phyloP scores from a whole-genome alignment of 129 eudicot species.

The Tanacetum coccineum region DNA sequence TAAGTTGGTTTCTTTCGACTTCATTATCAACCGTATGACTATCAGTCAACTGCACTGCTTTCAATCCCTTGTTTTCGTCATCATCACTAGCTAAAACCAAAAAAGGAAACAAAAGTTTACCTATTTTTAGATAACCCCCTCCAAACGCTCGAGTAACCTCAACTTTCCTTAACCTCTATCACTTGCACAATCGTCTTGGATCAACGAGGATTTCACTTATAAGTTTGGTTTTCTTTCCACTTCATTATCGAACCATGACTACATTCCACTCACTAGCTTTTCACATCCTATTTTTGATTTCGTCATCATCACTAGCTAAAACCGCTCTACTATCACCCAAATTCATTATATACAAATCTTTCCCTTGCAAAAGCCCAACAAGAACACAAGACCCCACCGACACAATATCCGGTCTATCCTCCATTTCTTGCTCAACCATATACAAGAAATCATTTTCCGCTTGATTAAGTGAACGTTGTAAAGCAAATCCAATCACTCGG shows the following conservation, averaged over 20 bases:
- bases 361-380: conserved; percentile 76
- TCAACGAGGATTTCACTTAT: conserved; percentile 70
- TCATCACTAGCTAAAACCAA: too few relatives aligned
- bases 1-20: conserved; percentile 56
- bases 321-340: conserved; percentile 96
- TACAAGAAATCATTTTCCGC: conserved; percentile 83
- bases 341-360: conserved; percentile 65
- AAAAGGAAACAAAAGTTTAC: too few relatives aligned
- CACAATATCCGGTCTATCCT: conserved; percentile 91
- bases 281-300: too few relatives aligned
- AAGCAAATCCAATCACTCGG: conserved; percentile 69
- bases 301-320: conserved; percentile 72
- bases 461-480: conserved; percentile 71
- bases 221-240: conserved; percentile 58
- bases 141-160: conserved; percentile 97
- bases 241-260: too few relatives aligned
- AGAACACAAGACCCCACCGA: conserved; percentile 94
- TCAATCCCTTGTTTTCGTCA: conserved; percentile 37
- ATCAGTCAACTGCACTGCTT: conserved; percentile 74
- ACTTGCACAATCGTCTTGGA: conserved; percentile 60
- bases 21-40: conserved; percentile 87
- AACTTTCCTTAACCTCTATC: conserved; percentile 90
- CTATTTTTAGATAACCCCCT: conserved; percentile 94
- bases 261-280: too few relatives aligned
- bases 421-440: conserved; percentile 99